Percentiles rank a stretch among this genome's conserved stretches.
phyloP scores from a whole-genome alignment of 225 moss, liverwort and hornwort genomes.

The Climacium dendroides region DNA sequence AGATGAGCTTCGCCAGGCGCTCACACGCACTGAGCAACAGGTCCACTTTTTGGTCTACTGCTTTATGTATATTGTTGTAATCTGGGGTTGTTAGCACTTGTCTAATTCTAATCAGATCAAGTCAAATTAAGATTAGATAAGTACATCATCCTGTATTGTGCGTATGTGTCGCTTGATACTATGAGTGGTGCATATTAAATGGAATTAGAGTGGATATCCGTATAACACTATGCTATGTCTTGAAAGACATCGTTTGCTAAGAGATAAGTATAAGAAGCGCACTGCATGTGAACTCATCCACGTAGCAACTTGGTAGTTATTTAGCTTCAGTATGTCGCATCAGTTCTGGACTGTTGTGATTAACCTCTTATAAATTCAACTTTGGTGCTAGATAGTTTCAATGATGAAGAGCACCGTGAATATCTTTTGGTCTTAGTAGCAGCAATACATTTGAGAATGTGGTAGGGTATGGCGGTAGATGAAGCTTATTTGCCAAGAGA shows the following conservation, averaged over 20 bases:
- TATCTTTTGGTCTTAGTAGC: background rate
- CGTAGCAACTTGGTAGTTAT: background rate
- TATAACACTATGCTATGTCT: background rate
- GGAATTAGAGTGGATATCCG: background rate
- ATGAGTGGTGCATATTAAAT: background rate
- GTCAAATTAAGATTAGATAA: background rate
- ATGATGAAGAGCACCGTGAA: background rate
- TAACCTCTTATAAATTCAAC: background rate
- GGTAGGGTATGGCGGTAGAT: background rate
- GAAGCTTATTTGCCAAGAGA: background rate
- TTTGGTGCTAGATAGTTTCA: background rate
- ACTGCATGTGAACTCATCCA: background rate
- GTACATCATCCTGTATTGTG: background rate
- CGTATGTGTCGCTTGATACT: background rate
- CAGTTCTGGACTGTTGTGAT: too few species aligned
- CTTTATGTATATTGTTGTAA: background rate
- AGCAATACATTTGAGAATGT: background rate
- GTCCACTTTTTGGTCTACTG: slow-evolving; percentile 10
- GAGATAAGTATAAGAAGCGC: background rate
- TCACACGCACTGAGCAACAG: slow-evolving; percentile 94
- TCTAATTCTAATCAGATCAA: background rate
- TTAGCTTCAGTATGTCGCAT: background rate
- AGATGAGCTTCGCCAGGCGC: slow-evolving; percentile 84
- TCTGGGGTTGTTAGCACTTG: background rate
- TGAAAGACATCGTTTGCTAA: background rate